Percentiles rank a stretch among this genome's conserved stretches.
Evolutionary conservation across 371 early-diverging fungal species (phyloP).

Genomic region (Apophysomyces elegans): DNA sequence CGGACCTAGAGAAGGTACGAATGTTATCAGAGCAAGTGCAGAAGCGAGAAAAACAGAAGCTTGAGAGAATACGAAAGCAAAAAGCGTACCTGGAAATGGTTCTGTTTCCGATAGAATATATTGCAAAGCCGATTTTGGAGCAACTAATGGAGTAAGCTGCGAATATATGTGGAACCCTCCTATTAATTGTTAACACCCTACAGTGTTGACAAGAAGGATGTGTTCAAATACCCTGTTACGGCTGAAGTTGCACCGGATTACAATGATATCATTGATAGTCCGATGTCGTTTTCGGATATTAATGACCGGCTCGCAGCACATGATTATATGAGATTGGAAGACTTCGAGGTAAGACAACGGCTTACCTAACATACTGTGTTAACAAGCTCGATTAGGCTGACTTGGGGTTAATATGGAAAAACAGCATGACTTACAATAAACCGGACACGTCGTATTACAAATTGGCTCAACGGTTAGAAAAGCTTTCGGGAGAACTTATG

Average conservation of each 20-base stretch:
- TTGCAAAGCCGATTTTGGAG: conserved; percentile 64
- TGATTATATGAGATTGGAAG: conserved; percentile 42
- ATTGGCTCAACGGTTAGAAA: conserved; percentile 60
- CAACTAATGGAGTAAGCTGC: conserved; percentile 67
- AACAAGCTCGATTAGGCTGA: conserved; percentile 54
- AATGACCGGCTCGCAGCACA: conserved; percentile 43
- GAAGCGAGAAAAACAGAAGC: conserved; percentile 86
- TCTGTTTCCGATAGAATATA: conserved; percentile 73
- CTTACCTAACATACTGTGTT: background rate
- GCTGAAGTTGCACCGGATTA: conserved; percentile 84
- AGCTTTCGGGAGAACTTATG: conserved; percentile 38
- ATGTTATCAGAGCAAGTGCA: conserved; percentile 85
- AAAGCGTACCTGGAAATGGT: conserved; percentile 70
- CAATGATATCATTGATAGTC: conserved; percentile 63
- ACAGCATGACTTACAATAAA: conserved; percentile 80
- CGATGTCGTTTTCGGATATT: conserved; percentile 65
- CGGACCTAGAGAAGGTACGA: conserved; percentile 88
- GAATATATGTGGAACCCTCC: background rate
- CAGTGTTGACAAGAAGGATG: conserved; percentile 51
- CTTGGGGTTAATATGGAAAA: conserved; percentile 70
- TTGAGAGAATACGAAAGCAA: conserved; percentile 64
- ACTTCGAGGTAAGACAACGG: conserved; percentile 38
- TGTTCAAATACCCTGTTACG: conserved; percentile 74
- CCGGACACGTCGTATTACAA: conserved; percentile 74
- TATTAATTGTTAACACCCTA: background rate